Evolutionary conservation across 495 filamentous ascomycete species (phyloP).

Genomic region (Trichoderma gamsii): DNA sequence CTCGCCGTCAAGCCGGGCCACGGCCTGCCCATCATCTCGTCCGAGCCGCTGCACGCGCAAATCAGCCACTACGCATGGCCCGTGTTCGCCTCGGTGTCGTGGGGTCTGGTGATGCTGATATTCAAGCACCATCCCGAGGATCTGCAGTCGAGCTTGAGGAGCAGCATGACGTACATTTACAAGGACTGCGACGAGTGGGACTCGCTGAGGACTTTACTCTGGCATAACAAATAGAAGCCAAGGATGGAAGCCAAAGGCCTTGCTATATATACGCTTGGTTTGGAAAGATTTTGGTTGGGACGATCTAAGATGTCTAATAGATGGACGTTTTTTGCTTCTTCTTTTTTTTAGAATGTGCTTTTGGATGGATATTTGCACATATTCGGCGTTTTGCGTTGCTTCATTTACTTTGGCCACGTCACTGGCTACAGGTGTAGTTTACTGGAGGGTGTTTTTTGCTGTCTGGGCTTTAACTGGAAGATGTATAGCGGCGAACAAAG

Average conservation of each 20-base stretch:
- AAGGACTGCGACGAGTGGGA: conserved; percentile 79
- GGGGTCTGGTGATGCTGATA: conserved; percentile 91
- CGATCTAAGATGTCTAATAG: background rate
- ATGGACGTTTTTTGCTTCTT: too few species aligned
- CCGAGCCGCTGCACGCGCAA: conserved; percentile 29
- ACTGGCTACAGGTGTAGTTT: background rate
- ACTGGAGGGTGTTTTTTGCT: background rate
- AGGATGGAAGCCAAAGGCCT: background rate
- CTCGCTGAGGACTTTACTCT: conserved; percentile 66
- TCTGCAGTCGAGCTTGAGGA: conserved; percentile 81
- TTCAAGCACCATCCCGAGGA: conserved; percentile 88
- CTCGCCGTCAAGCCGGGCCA: conserved; percentile 62
- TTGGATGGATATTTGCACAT: background rate
- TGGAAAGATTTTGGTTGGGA: background rate
- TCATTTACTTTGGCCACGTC: too few species aligned
- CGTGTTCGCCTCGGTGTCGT: conserved; percentile 79
- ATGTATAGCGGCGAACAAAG: background rate
- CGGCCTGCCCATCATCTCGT: conserved; percentile 40
- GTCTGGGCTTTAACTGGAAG: background rate
- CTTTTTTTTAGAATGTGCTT: background rate
- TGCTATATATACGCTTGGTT: background rate
- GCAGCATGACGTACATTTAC: conserved; percentile 98
- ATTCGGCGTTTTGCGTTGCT: background rate
- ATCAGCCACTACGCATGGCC: conserved; percentile 76
- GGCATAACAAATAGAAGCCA: conserved; percentile 69